phyloP scores from a whole-genome alignment of 108 stramenopile species.

The Aurantiochytrium sp. region DNA sequence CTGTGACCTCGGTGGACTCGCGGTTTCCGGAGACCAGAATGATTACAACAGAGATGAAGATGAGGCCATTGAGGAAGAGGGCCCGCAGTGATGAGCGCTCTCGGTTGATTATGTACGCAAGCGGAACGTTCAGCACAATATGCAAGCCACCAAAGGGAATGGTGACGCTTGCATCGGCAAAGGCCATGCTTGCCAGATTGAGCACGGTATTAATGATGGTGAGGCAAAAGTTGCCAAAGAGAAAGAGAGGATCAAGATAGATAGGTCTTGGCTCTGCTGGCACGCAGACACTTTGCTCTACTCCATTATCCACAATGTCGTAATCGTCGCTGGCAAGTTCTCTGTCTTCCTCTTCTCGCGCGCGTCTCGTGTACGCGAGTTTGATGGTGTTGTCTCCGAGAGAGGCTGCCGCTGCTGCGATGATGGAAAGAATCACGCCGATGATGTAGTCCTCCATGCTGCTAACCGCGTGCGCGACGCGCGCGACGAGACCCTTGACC shows the following conservation, averaged over 20 bases:
- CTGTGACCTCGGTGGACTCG: neutral
- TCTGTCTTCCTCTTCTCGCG: neutral
- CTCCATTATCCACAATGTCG: neutral
- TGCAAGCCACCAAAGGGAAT: slow-evolving; percentile 12
- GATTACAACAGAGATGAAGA: neutral
- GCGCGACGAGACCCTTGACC: no score
- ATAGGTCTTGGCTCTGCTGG: neutral
- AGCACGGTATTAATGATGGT: neutral
- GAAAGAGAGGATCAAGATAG: neutral
- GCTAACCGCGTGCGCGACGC: no score
- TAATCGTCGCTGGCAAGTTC: neutral
- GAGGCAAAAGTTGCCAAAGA: neutral
- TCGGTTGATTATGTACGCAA: neutral
- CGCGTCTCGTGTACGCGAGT: neutral
- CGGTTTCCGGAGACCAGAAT: neutral
- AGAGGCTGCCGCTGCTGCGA: neutral
- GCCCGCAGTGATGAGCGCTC: neutral
- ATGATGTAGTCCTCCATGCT: neutral
- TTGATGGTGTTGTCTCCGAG: neutral
- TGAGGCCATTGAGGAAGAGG: neutral
- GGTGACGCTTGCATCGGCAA: neutral
- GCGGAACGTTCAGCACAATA: neutral
- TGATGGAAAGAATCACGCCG: neutral
- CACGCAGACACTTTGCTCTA: neutral
- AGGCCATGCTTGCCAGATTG: neutral